These are phyloP conservation scores for Coffea humblotiana DNA, from an alignment of 305 asterid genomes.

Conservation along the genomic window DNA sequence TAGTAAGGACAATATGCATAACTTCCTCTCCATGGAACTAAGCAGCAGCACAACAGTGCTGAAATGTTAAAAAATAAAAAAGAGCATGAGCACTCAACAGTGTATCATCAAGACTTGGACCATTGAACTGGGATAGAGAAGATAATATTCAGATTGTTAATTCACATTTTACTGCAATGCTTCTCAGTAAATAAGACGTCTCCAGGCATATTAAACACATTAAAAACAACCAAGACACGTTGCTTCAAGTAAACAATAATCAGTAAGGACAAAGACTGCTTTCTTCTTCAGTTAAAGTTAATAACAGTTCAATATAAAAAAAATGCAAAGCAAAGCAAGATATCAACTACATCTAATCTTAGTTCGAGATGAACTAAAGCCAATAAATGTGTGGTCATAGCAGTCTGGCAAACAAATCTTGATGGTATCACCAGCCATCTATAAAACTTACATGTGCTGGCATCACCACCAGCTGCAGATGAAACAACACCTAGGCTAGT, in stretches of 20 bases:
- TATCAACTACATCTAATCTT: not conserved
- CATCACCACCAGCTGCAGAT: conserved; percentile 82
- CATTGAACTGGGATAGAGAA: not conserved
- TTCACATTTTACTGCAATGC: not conserved
- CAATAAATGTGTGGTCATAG: not conserved
- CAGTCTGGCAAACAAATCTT: not conserved
- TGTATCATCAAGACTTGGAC: not conserved
- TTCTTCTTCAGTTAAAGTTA: not conserved
- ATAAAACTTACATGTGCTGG: conserved; percentile 66
- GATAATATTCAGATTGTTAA: not conserved
- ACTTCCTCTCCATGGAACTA: not conserved
- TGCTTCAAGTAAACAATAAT: not conserved
- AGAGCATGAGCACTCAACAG: too few species aligned
- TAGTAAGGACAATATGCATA: not conserved
- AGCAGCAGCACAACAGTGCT: not conserved
- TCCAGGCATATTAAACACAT: not conserved
- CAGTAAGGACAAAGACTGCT: not conserved
- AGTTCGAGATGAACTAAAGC: not conserved
- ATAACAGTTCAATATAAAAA: not conserved
- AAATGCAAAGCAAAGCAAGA: not conserved
- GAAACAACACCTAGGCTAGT: conserved; percentile 82
- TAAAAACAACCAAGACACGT: not conserved
- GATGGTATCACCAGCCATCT: not conserved
- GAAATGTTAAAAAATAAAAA: not conserved
- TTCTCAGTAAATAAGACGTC: not conserved